Percentiles rank a stretch among this genome's conserved stretches.
These are phyloP conservation scores for Oryza meyeriana DNA, from an alignment of 176 grass and related monocot species.

Conservation along the genomic window DNA sequence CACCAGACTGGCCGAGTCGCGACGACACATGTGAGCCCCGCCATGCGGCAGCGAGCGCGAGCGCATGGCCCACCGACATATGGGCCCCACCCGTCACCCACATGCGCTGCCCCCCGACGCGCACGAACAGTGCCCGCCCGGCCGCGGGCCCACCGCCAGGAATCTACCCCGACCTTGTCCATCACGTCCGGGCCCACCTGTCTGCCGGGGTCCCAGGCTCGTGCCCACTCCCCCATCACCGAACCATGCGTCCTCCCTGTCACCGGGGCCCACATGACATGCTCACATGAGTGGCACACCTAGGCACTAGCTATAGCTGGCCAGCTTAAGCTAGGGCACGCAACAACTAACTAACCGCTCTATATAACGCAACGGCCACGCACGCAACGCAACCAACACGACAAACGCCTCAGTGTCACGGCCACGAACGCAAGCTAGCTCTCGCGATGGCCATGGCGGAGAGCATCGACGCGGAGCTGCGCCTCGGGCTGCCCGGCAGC, in stretches of 20 bases:
- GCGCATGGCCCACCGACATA: neutral
- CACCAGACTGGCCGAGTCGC: slow-evolving; percentile 12
- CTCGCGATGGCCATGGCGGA: slow-evolving; percentile 21
- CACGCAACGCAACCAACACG: neutral
- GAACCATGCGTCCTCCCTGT: neutral
- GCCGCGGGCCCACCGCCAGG: neutral
- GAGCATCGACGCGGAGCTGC: slow-evolving; percentile 61
- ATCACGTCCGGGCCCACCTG: slow-evolving; percentile 17
- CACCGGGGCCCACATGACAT: slow-evolving; percentile 7
- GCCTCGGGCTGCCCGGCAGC: slow-evolving; percentile 50
- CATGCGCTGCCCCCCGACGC: slow-evolving; percentile 28
- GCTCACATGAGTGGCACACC: neutral
- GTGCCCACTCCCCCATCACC: neutral
- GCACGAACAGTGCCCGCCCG: neutral
- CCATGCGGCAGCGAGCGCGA: neutral
- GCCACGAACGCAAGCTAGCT: neutral
- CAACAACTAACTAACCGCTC: neutral
- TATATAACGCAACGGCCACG: neutral
- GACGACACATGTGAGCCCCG: slow-evolving; percentile 47
- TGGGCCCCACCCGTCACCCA: slow-evolving; percentile 36
- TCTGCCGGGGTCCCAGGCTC: neutral
- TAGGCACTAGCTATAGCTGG: neutral
- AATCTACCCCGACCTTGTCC: slow-evolving; percentile 39
- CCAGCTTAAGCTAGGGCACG: neutral
- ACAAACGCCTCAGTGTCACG: neutral